phyloP scores from a whole-genome alignment of 257 asterid genomes.

The Fraxinus americana region DNA sequence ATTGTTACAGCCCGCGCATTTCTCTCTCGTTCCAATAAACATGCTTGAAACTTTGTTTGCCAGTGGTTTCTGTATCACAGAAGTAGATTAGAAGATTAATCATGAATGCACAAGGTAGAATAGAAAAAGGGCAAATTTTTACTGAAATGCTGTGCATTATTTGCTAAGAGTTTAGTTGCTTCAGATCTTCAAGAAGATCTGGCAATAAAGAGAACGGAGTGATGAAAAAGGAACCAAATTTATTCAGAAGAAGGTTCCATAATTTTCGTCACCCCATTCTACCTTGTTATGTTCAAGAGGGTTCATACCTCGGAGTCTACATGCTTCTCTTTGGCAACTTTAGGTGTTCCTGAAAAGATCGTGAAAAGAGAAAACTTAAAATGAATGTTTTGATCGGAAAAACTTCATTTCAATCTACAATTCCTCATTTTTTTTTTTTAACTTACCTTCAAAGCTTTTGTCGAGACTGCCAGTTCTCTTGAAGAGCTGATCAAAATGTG shows the following conservation, averaged over 20 bases:
- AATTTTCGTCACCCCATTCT: too few species aligned
- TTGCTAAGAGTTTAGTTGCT: too few species aligned
- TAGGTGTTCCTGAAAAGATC: conserved; percentile 73
- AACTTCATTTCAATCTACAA: neutral
- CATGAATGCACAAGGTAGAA: neutral
- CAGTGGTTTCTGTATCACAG: conserved; percentile 57
- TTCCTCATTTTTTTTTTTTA: neutral
- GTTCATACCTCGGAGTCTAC: conserved; percentile 58
- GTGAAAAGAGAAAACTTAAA: neutral
- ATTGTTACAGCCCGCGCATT: conserved; percentile 72
- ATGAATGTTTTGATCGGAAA: neutral
- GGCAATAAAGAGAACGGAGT: too few species aligned
- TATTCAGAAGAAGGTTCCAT: too few species aligned
- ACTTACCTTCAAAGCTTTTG: conserved; percentile 89
- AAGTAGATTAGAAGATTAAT: conserved; percentile 1
- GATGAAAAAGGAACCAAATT: too few species aligned
- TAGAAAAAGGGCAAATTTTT: neutral
- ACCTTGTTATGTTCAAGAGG: neutral
- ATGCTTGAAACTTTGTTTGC: conserved; percentile 71
- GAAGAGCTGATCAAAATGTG: conserved; percentile 97
- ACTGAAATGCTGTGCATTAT: too few species aligned
- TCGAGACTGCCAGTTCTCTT: conserved; percentile 94
- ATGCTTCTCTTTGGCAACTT: conserved; percentile 76
- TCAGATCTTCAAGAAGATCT: too few species aligned
- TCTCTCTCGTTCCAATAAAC: conserved; percentile 84